Evolutionary conservation across 495 filamentous ascomycete species (phyloP).

Genomic region (Hypoxylon lienhwacheense): DNA sequence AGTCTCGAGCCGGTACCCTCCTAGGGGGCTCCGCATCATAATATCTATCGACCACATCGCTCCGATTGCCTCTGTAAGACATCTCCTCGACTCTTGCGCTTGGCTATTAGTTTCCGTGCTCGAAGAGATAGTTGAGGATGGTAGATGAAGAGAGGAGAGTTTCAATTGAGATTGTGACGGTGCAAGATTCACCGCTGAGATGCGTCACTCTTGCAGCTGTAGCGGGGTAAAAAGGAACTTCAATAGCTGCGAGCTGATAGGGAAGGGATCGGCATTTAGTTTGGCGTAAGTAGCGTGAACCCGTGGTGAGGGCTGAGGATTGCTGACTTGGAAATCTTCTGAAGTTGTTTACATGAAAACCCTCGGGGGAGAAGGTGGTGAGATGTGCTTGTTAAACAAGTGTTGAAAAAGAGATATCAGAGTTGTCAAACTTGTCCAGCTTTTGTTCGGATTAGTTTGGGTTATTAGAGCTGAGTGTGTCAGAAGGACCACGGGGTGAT

Average conservation of each 20-base stretch:
- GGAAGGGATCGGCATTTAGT: conserved; percentile 25
- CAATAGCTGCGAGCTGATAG: conserved; percentile 22
- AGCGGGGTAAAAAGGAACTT: conserved; percentile 32
- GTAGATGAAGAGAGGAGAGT: conserved; percentile 18
- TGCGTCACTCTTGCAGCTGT: conserved; percentile 33
- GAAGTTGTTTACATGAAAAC: conserved; percentile 1
- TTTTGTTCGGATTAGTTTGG: no score
- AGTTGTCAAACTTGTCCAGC: conserved; percentile 6
- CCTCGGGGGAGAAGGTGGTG: conserved; percentile 2
- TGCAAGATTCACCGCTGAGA: conserved; percentile 29
- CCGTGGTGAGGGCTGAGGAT: no score
- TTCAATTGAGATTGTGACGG: conserved; percentile 24
- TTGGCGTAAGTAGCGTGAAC: conserved; percentile 7
- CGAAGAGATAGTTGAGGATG: conserved; percentile 5
- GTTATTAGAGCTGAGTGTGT: conserved; percentile 27
- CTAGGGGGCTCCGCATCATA: conserved; percentile 32
- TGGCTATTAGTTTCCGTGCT: conserved; percentile 7
- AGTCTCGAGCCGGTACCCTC: conserved; percentile 22
- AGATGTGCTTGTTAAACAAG: no score
- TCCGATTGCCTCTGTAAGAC: conserved; percentile 37
- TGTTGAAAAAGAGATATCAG: conserved; percentile 16
- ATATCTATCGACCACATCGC: conserved; percentile 49
- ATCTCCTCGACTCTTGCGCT: conserved; percentile 21
- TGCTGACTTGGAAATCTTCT: conserved; percentile 1
- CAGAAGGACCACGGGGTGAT: conserved; percentile 20